phyloP scores from a whole-genome alignment of 768 basidiomycete genomes.

The Serendipita sp. region DNA sequence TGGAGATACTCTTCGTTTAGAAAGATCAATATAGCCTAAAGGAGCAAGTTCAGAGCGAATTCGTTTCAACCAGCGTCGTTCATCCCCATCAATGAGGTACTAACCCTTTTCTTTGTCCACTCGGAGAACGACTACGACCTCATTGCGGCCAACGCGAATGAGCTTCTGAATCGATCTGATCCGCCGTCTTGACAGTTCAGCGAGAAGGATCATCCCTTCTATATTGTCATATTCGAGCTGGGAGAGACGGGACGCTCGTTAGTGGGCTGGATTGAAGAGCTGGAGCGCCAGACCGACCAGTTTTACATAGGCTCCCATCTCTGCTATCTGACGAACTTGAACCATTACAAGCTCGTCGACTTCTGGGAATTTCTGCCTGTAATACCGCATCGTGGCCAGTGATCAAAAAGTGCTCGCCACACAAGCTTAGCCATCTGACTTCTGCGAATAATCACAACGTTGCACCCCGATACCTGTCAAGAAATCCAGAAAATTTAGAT shows the following conservation, averaged over 20 bases:
- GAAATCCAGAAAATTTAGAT: not conserved
- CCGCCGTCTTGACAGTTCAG: conserved; percentile 88
- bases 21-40: conserved; percentile 93
- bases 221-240: conserved; percentile 98
- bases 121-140: conserved; percentile 92
- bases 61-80: not conserved
- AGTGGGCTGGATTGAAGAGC: not conserved
- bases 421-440: not conserved
- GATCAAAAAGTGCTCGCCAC: not conserved
- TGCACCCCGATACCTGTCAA: not conserved
- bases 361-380: conserved; percentile 84
- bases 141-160: conserved; percentile 92
- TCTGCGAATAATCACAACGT: not conserved
- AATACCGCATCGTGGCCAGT: conserved; percentile 60
- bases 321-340: conserved; percentile 95
- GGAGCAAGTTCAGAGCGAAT: not conserved
- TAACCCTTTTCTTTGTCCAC: conserved; percentile 98
- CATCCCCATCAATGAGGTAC: not conserved
- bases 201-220: conserved; percentile 99
- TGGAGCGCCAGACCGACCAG: conserved; percentile 33
- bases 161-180: conserved; percentile 96
- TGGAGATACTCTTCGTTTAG: conserved; percentile 92
- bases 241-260: too few species aligned
- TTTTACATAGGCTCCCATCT: conserved; percentile 99
- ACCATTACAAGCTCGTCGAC: conserved; percentile 99